Evolutionary conservation across 2,329 filamentous ascomycete genomes (phyloP).

Genomic region (Fusarium hostae): DNA sequence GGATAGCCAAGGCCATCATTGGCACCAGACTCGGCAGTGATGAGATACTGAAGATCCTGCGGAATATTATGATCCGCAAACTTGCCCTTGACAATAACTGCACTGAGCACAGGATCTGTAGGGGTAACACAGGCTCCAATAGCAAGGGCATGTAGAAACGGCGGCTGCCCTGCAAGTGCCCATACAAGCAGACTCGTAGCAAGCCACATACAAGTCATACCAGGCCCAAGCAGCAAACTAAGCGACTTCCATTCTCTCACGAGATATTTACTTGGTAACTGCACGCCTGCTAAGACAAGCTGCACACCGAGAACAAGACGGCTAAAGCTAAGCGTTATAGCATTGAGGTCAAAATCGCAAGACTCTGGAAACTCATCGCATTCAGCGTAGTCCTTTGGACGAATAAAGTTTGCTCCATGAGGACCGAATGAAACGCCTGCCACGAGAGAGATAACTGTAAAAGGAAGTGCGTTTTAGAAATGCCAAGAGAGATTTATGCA

Average conservation of each 20-base stretch:
- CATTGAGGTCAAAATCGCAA: conserved; percentile 68
- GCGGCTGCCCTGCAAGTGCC: conserved; percentile 76
- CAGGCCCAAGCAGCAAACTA: conserved; percentile 79
- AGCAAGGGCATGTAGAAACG: conserved; percentile 81
- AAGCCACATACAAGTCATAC: conserved; percentile 90
- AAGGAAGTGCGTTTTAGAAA: background rate
- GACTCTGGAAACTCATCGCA: conserved; percentile 30
- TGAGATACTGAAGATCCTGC: conserved; percentile 81
- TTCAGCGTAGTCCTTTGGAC: conserved; percentile 78
- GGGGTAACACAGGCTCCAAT: conserved; percentile 90
- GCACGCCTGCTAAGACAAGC: conserved; percentile 87
- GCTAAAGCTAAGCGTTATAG: conserved; percentile 84
- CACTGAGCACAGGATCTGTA: conserved; percentile 88
- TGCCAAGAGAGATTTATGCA: conserved; percentile 21
- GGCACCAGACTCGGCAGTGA: conserved; percentile 84
- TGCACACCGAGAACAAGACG: conserved; percentile 90
- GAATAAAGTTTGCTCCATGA: conserved; percentile 78
- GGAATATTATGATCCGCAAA: conserved; percentile 94
- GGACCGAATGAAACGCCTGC: conserved; percentile 84
- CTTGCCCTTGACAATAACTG: conserved; percentile 91
- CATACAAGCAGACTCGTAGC: conserved; percentile 82
- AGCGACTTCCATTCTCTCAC: conserved; percentile 81
- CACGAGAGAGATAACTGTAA: conserved; percentile 81
- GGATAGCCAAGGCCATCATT: conserved; percentile 93
- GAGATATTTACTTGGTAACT: conserved; percentile 86